phyloP scores from a whole-genome alignment of 73 alveolate species.

The Symbiodinium pilosum region DNA sequence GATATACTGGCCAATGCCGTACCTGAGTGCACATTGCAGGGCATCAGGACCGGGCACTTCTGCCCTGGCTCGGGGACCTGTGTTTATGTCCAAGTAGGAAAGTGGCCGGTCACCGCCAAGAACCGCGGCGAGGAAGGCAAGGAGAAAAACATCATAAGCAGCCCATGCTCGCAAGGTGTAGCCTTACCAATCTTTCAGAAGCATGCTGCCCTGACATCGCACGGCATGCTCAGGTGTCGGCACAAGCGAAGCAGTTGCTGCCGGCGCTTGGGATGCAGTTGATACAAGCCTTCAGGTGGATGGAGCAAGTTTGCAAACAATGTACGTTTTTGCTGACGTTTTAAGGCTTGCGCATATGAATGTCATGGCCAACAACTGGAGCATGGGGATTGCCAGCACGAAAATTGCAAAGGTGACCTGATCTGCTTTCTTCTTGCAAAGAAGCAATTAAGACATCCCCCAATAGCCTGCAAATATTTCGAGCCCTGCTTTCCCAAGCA shows the following conservation, averaged over 20 bases:
- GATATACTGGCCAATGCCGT: constrained; percentile 88
- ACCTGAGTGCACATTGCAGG: constrained; percentile 34
- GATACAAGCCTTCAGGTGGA: constrained; percentile 29
- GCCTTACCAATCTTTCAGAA: not conserved
- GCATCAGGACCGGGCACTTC: too few relatives aligned
- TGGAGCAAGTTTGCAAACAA: not conserved
- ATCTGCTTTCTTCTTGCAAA: not conserved
- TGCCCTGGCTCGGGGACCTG: too few relatives aligned
- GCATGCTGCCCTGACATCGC: too few relatives aligned
- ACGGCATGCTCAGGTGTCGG: not conserved
- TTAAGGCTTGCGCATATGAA: constrained; percentile 11
- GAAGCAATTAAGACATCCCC: not conserved
- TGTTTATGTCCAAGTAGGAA: not conserved
- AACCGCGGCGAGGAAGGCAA: constrained; percentile 90
- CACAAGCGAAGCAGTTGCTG: constrained; percentile 84
- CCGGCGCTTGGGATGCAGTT: constrained; percentile 88
- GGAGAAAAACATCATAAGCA: constrained; percentile 81
- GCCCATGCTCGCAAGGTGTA: constrained; percentile 94
- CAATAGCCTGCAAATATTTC: constrained; percentile 73
- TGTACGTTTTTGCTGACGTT: not conserved
- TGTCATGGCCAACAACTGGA: constrained; percentile 63
- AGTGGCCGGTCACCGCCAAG: constrained; percentile 75
- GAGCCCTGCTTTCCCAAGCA: constrained; percentile 83
- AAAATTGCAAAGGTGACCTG: constrained; percentile 77
- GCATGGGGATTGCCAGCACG: constrained; percentile 53